phyloP scores from a whole-genome alignment of 768 basidiomycete genomes.

The Podaxis sp. region DNA sequence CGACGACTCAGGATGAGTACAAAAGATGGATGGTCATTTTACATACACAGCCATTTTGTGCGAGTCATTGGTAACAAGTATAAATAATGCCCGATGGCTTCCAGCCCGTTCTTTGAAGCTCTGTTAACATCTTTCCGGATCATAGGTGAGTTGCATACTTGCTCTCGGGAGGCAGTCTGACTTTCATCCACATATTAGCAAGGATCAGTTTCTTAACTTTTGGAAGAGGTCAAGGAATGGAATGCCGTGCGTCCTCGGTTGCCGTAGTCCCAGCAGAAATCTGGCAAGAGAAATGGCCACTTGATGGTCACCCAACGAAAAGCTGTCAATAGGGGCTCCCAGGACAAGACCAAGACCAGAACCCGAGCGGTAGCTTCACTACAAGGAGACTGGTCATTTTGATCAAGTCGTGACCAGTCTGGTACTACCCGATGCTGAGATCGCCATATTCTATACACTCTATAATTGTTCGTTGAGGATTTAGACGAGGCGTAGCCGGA shows the following conservation, averaged over 20 bases:
- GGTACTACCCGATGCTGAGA: too few relatives aligned
- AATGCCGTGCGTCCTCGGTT: background rate
- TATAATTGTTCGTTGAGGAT: too few relatives aligned
- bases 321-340: background rate
- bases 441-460: too few relatives aligned
- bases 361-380: background rate
- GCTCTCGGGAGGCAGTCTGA: background rate
- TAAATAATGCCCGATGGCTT: background rate
- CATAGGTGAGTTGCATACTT: background rate
- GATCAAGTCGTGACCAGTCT: background rate
- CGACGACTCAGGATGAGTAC: background rate
- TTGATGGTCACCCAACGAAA: background rate
- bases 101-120: background rate
- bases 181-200: background rate
- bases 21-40: background rate
- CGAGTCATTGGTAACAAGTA: background rate
- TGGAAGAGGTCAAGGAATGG: background rate
- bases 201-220: background rate
- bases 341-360: background rate
- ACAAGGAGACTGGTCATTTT: conserved; percentile 6
- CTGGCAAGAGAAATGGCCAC: background rate
- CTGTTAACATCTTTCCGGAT: background rate
- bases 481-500: too few relatives aligned
- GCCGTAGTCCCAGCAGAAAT: background rate
- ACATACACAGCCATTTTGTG: background rate